Base-by-base conservation (phyloP, 805 yeast species). In the Teunomyces lycoperdinae region DNA sequence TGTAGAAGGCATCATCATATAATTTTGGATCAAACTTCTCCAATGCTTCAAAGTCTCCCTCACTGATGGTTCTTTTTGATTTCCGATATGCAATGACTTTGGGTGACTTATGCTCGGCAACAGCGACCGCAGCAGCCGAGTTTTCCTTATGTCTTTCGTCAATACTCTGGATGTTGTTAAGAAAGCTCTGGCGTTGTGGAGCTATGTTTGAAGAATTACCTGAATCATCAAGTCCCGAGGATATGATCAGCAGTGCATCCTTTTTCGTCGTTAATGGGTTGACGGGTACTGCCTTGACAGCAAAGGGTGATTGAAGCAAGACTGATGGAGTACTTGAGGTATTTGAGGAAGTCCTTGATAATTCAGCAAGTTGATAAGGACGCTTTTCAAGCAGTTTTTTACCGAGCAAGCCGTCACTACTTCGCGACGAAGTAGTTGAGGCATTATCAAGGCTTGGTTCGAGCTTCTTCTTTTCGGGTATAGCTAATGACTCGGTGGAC, bases 1-100 rank as follows among this genome's bases (percentile, higher is more conserved):
- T 66, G 57, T 70, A 85, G 50, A 70, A 74, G 53, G 84, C 89
- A 45, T 79, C 84, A 5, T 74, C 74, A 57, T 84, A 86, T 6
- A 78, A 58, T 46, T 68, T 75, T 3, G 69, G 58, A 54, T 78
- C 81, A 47, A 34, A 65, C 60, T 41, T 43, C 9, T 31, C 27
- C 14, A 39, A 30, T 29, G 68, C 66, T 33, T 64, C 68, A 31
- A 31, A 30, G 16, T 29, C 17, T n/a, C 45, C 36, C 10, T 42
- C 45, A 45, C 73, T 68, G 2, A 64, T 58, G 4, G 68, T 60
- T 34, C 72, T 42, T 43, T 61, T 65, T 16, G 67, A 61, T 50
- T 68, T 70, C 29, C 77, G 54, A 53, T 70, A 72, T 5, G 74
- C 45, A 13, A 73, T 71, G 27, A 73, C 63, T 42, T 66, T 68